Percentiles rank a stretch among this genome's conserved stretches.
Evolutionary conservation across 1,139 yeast species (phyloP).

Genomic region (Geotrichum citri-aurantii): DNA sequence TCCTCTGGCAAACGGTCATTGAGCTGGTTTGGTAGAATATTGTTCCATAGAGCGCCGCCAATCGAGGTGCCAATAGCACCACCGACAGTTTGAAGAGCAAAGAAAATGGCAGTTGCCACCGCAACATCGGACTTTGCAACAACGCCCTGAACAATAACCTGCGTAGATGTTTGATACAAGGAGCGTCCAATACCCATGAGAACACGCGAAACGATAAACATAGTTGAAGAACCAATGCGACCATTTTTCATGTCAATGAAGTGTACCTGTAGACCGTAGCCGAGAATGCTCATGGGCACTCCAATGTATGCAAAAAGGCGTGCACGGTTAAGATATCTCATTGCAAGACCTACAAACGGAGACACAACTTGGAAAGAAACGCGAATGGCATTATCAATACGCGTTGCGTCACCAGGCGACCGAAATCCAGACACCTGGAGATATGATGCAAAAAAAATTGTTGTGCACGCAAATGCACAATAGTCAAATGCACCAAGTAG

Average conservation of each 20-base stretch:
- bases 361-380: slow-evolving; percentile 9
- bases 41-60: slow-evolving; percentile 31
- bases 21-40: slow-evolving; percentile 25
- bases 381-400: slow-evolving; percentile 6
- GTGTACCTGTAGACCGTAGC: slow-evolving; percentile 7
- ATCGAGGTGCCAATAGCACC: slow-evolving; percentile 32
- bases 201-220: slow-evolving; percentile 19
- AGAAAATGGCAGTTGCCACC: slow-evolving; percentile 23
- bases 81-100: slow-evolving; percentile 26
- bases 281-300: slow-evolving; percentile 4
- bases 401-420: slow-evolving; percentile 7
- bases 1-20: slow-evolving; percentile 18
- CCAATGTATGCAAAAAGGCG: slow-evolving; percentile 6
- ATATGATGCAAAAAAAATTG: slow-evolving; percentile 4
- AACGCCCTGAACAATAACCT: slow-evolving; percentile 22
- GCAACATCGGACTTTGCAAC: slow-evolving; percentile 22
- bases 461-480: neutral
- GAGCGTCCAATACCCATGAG: slow-evolving; percentile 25
- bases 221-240: slow-evolving; percentile 3
- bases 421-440: slow-evolving; percentile 6
- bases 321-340: slow-evolving; percentile 2
- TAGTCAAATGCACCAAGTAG: slow-evolving; percentile 4
- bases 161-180: slow-evolving; percentile 21
- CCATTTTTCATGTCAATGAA: slow-evolving; percentile 2
- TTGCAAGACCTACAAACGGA: slow-evolving; percentile 3